Conservation (phyloP, 2,329 filamentous ascomycete genomes). For the Clarireedia homoeocarpa region DNA sequence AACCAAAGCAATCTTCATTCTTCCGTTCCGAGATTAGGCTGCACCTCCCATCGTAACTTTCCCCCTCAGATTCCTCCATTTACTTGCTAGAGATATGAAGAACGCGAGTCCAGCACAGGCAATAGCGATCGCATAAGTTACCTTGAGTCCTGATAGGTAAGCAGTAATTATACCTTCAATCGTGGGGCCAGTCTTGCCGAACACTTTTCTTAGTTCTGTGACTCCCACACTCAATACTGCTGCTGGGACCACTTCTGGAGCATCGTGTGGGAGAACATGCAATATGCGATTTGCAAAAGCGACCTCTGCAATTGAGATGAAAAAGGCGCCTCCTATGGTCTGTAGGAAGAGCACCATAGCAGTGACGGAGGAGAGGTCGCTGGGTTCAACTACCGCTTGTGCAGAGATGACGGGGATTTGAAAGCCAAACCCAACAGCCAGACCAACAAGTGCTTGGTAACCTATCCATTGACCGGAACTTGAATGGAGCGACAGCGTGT, state of each 20-base stretch:
- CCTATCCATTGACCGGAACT: conserved; percentile 46
- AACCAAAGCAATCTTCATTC: no score
- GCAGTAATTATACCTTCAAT: conserved; percentile 47
- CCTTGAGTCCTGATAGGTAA: conserved; percentile 58
- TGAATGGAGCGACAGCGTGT: conserved; percentile 42
- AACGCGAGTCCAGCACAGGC: conserved; percentile 38
- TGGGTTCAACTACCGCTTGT: conserved; percentile 31
- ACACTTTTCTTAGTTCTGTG: conserved; percentile 47
- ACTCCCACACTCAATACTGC: conserved; percentile 38
- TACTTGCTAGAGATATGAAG: conserved; percentile 29
- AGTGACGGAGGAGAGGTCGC: conserved; percentile 40
- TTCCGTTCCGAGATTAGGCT: no score
- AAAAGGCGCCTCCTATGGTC: conserved; percentile 42
- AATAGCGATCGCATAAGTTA: conserved; percentile 50
- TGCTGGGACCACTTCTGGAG: conserved; percentile 32
- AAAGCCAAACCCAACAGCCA: conserved; percentile 51
- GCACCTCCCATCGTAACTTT: conserved; percentile 20
- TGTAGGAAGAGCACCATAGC: conserved; percentile 41
- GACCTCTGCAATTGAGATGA: conserved; percentile 41
- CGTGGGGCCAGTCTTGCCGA: conserved; percentile 35
- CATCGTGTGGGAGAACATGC: conserved; percentile 28
- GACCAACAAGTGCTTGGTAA: conserved; percentile 47
- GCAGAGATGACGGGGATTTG: conserved; percentile 33
- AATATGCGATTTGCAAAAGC: conserved; percentile 41
- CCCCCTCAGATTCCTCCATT: conserved; percentile 28